These are phyloP conservation scores for Euphrasia confusa DNA, from an alignment of 257 asterid genomes.

Conservation along the genomic window DNA sequence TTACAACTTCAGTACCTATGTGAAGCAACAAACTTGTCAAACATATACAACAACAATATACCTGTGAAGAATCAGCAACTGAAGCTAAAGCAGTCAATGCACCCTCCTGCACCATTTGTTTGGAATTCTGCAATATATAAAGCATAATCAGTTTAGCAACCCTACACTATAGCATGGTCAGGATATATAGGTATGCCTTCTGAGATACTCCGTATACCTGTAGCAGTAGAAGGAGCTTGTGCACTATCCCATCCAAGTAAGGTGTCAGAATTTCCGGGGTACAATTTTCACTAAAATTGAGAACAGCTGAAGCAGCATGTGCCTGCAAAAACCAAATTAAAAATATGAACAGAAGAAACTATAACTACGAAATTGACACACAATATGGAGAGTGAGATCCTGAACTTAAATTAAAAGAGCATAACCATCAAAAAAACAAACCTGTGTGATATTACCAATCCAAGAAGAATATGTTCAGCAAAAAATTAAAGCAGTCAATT, in stretches of 20 bases:
- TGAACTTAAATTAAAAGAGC: constrained; percentile 6
- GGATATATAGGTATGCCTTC: not conserved
- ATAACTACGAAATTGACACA: constrained; percentile 7
- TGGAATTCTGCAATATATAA: constrained; percentile 61
- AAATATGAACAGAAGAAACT: not conserved
- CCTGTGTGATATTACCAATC: not conserved
- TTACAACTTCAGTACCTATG: constrained; percentile 20
- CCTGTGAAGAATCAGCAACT: constrained; percentile 97
- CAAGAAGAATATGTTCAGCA: not conserved
- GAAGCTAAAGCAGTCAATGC: constrained; percentile 93
- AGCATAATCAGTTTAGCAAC: constrained; percentile 19
- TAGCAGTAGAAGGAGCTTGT: constrained; percentile 72
- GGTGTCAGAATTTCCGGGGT: constrained; percentile 84
- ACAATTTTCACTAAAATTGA: constrained; percentile 89
- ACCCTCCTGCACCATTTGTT: constrained; percentile 99
- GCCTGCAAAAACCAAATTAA: constrained; percentile 49
- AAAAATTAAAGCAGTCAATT: not conserved
- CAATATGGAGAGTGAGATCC: constrained; percentile 15
- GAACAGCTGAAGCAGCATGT: constrained; percentile 95
- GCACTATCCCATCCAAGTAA: constrained; percentile 78
- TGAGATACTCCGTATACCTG: constrained; percentile 42
- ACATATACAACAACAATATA: constrained; percentile 21
- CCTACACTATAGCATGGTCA: not conserved
- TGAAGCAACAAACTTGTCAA: constrained; percentile 9
- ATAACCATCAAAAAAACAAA: not conserved